phyloP scores from a whole-genome alignment of 2,329 filamentous ascomycete genomes.

The Aspergillus sp. region DNA sequence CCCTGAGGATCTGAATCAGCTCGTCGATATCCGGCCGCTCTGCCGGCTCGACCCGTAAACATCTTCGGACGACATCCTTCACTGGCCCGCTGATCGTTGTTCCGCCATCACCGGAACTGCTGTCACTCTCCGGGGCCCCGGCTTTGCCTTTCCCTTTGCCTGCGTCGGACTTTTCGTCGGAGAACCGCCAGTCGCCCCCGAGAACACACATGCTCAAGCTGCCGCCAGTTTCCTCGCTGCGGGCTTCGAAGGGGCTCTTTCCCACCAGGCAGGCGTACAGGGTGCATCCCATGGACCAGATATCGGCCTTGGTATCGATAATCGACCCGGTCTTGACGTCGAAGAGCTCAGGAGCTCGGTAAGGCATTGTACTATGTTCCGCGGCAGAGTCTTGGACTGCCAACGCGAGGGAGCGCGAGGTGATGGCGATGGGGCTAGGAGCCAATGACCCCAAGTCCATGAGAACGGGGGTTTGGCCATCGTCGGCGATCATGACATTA shows the following conservation, averaged over 20 bases:
- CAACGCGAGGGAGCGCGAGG: conserved; percentile 78
- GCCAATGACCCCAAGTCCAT: conserved; percentile 96
- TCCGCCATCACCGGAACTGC: conserved; percentile 29
- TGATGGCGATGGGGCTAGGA: conserved; percentile 78
- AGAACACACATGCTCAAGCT: conserved; percentile 86
- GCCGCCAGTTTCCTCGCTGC: conserved; percentile 91
- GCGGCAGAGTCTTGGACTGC: conserved; percentile 90
- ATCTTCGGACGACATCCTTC: conserved; percentile 77
- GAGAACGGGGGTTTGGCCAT: conserved; percentile 77
- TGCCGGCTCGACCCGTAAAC: conserved; percentile 73
- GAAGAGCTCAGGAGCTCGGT: conserved; percentile 93
- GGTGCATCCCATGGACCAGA: conserved; percentile 97
- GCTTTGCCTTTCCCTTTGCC: conserved; percentile 50
- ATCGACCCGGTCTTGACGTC: conserved; percentile 89
- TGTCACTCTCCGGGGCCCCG: conserved; percentile 14
- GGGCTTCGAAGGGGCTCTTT: conserved; percentile 92
- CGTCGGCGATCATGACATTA: conserved; percentile 97
- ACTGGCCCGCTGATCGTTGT: conserved; percentile 67
- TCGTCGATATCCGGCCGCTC: conserved; percentile 83
- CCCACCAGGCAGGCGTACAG: conserved; percentile 93
- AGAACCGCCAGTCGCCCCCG: conserved; percentile 92
- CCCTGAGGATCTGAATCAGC: conserved; percentile 68
- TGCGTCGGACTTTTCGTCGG: conserved; percentile 63
- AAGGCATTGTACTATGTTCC: conserved; percentile 97
- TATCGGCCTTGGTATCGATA: conserved; percentile 93